phyloP scores from a whole-genome alignment of 83 land plant genomes.

The Diphasiastrum complanatum region DNA sequence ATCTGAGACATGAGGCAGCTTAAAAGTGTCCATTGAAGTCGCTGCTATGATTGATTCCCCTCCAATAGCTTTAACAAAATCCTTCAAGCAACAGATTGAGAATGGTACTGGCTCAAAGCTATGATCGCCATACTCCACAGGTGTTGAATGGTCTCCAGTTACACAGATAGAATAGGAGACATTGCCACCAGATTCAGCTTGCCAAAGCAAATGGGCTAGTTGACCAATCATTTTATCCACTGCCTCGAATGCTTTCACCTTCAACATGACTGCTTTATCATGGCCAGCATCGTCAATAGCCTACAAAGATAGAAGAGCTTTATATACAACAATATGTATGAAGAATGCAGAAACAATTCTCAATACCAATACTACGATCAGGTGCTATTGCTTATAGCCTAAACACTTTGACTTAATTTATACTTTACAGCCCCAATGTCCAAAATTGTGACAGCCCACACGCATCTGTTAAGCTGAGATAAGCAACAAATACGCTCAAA shows the following conservation, averaged over 20 bases:
- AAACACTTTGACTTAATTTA: too few species aligned
- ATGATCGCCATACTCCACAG: conserved; percentile 98
- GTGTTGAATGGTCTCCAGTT: conserved; percentile 98
- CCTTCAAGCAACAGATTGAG: conserved; percentile 66
- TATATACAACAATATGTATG: not conserved
- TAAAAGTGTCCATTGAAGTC: conserved; percentile 55
- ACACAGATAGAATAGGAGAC: conserved; percentile 68
- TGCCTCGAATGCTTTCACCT: conserved; percentile 82
- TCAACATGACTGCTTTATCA: conserved; percentile 77
- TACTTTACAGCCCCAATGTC: too few species aligned
- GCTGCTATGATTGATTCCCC: conserved; percentile 42
- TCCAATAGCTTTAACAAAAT: conserved; percentile 71
- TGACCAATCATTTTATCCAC: conserved; percentile 81
- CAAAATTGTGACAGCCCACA: too few species aligned
- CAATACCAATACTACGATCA: not conserved
- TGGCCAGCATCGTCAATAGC: conserved; percentile 99
- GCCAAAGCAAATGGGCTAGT: conserved; percentile 77
- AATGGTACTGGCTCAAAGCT: conserved; percentile 95
- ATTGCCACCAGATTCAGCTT: conserved; percentile 56
- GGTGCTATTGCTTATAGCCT: too few species aligned
- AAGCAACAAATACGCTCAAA: too few species aligned
- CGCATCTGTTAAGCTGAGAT: too few species aligned
- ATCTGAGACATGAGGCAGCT: conserved; percentile 50
- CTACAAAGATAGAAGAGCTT: conserved; percentile 29
- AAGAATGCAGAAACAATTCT: not conserved